Percentiles rank a stretch among this genome's conserved stretches.
Evolutionary conservation across 257 asterid species (phyloP).

Genomic region (Ligustrum vulgare): DNA sequence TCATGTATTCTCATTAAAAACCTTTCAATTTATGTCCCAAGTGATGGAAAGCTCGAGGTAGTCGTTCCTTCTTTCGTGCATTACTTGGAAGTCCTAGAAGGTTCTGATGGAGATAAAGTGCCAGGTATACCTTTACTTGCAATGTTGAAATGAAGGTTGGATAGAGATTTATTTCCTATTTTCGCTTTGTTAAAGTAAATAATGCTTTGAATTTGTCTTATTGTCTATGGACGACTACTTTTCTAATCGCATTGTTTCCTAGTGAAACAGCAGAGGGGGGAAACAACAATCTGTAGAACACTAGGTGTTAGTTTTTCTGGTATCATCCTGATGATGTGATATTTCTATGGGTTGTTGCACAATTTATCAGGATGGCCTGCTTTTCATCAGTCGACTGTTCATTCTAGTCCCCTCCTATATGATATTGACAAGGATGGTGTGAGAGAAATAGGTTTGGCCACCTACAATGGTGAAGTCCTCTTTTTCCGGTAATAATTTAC

Average conservation of each 20-base stretch:
- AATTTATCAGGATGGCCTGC: constrained; percentile 92
- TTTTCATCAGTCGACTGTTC: constrained; percentile 96
- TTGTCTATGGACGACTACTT: constrained; percentile 4
- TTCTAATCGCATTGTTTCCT: constrained; percentile 1
- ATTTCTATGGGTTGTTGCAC: constrained; percentile 19
- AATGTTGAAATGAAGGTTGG: constrained; percentile 11
- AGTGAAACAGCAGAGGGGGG: neutral
- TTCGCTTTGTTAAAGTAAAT: neutral
- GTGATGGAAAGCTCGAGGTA: constrained; percentile 98
- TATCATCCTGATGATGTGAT: constrained; percentile 12
- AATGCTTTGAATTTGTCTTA: neutral
- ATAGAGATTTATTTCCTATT: neutral
- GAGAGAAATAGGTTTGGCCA: constrained; percentile 91
- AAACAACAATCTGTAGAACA: constrained; percentile 4
- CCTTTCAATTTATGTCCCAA: constrained; percentile 29
- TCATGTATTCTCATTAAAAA: constrained; percentile 13
- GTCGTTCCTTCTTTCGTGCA: constrained; percentile 97
- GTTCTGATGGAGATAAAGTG: constrained; percentile 97
- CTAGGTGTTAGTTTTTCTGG: constrained; percentile 4
- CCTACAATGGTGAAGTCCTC: constrained; percentile 94
- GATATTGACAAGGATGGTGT: constrained; percentile 99
- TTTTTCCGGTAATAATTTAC: constrained; percentile 75
- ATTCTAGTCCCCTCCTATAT: constrained; percentile 88
- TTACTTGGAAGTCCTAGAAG: constrained; percentile 97
- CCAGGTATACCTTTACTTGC: constrained; percentile 57